phyloP scores from a whole-genome alignment of 148 eudicot genomes.

The Nepenthes mirabilis region DNA sequence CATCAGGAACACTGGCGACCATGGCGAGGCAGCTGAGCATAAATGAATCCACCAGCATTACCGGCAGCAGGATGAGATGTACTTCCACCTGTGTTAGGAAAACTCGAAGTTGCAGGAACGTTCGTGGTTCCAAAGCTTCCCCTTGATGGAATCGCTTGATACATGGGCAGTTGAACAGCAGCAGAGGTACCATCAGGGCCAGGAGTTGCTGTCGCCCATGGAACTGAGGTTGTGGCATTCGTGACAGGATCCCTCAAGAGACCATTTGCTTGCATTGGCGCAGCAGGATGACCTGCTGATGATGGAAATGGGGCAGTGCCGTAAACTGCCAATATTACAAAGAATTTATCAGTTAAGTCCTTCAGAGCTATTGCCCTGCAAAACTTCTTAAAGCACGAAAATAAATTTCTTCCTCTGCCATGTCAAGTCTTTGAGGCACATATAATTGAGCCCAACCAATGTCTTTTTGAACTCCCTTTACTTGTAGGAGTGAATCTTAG shows the following conservation, averaged over 20 bases:
- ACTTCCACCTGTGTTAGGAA: conserved; percentile 19
- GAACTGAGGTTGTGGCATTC: conserved; percentile 23
- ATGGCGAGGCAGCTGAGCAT: conserved; percentile 16
- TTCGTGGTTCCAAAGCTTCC: conserved; percentile 18
- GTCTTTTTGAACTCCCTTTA: too few species aligned
- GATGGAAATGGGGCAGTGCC: conserved; percentile 24
- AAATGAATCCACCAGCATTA: conserved; percentile 15
- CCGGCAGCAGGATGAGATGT: conserved; percentile 15
- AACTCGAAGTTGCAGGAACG: conserved; percentile 19
- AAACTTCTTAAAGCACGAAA: too few species aligned
- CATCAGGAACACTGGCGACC: conserved; percentile 1
- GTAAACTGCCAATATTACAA: conserved; percentile 18
- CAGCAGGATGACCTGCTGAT: conserved; percentile 41
- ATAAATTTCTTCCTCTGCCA: too few species aligned
- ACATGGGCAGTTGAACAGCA: conserved; percentile 16
- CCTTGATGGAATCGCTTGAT: conserved; percentile 17
- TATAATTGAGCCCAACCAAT: too few species aligned
- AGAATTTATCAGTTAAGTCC: background rate
- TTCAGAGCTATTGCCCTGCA: background rate
- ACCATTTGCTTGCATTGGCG: conserved; percentile 33
- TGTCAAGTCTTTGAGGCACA: too few species aligned
- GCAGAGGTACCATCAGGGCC: conserved; percentile 19
- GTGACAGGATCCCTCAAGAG: conserved; percentile 31
- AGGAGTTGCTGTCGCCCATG: conserved; percentile 19
- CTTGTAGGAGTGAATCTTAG: too few species aligned